These are phyloP conservation scores for Neonectria hederae DNA, from an alignment of 2,329 filamentous ascomycete species.

Conservation along the genomic window DNA sequence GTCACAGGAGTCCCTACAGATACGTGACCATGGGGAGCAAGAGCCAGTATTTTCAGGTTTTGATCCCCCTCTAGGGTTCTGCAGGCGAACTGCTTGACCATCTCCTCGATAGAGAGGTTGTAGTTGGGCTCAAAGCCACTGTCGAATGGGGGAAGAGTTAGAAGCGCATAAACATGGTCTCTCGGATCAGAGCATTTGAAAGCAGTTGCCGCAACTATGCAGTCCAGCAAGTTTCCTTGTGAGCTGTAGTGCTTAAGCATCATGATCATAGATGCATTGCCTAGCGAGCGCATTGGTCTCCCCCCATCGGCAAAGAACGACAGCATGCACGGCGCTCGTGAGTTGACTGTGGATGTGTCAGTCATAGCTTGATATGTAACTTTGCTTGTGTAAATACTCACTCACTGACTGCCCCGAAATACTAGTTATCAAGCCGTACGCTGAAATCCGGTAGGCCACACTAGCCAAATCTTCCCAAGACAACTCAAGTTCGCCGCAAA, in stretches of 20 bases:
- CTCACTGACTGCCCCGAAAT: background rate
- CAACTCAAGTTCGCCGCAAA: conserved; percentile 7
- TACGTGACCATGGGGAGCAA: background rate
- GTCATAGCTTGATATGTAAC: background rate
- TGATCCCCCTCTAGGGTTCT: background rate
- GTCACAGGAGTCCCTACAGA: background rate
- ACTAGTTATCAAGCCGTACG: background rate
- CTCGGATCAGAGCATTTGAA: conserved; percentile 5
- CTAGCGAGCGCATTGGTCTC: background rate
- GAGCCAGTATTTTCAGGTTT: conserved; percentile 7
- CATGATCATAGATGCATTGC: conserved; percentile 2
- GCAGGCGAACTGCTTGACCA: background rate
- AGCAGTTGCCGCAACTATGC: background rate
- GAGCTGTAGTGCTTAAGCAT: background rate
- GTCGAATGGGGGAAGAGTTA: background rate
- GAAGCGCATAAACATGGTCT: conserved; percentile 13
- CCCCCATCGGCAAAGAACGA: background rate
- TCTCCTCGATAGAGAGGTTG: background rate
- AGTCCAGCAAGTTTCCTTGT: background rate
- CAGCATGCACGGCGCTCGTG: background rate
- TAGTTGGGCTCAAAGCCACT: background rate
- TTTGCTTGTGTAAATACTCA: background rate
- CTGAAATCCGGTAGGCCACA: background rate
- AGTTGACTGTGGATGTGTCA: background rate
- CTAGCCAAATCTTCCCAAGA: conserved; percentile 3